Percentiles rank a stretch among this genome's conserved stretches.
Evolutionary conservation across 495 filamentous ascomycete genomes (phyloP).

Genomic region (Oidiodendron maius): DNA sequence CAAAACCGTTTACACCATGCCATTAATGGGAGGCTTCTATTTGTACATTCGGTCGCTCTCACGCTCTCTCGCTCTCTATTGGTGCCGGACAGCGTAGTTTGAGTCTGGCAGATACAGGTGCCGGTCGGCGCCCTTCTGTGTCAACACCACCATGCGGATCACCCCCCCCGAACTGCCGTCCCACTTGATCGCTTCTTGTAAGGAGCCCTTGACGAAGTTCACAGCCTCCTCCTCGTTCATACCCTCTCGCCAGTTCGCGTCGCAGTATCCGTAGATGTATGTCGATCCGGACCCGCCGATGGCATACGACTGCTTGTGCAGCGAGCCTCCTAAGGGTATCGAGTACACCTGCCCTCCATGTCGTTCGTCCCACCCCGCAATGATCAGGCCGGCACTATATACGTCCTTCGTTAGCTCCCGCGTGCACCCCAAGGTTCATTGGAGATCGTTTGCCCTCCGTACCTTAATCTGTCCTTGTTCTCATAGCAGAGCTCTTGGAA

Average conservation of each 20-base stretch:
- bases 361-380: slow-evolving; percentile 89
- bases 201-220: slow-evolving; percentile 80
- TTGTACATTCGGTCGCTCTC: slow-evolving; percentile 18
- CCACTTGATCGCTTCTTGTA: slow-evolving; percentile 97
- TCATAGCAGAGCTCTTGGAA: slow-evolving; percentile 97
- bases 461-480: slow-evolving; percentile 92
- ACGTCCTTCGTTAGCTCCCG: slow-evolving; percentile 15
- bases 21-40: slow-evolving; percentile 21
- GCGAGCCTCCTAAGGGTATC: slow-evolving; percentile 91
- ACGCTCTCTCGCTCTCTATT: no score
- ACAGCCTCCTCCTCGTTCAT: slow-evolving; percentile 96
- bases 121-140: slow-evolving; percentile 74
- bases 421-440: no score
- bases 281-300: slow-evolving; percentile 97
- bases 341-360: slow-evolving; percentile 96
- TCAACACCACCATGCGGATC: slow-evolving; percentile 95
- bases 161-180: slow-evolving; percentile 98
- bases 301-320: slow-evolving; percentile 94
- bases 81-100: slow-evolving; percentile 53
- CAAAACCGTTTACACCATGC: slow-evolving; percentile 19
- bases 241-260: slow-evolving; percentile 89
- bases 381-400: slow-evolving; percentile 89
- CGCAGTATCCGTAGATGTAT: slow-evolving; percentile 98
- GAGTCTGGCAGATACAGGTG: slow-evolving; percentile 89
- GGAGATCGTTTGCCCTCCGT: not conserved